Percentiles rank a stretch among this genome's conserved stretches.
Evolutionary conservation across 768 basidiomycete species (phyloP).

Genomic region (Calocybe cyanea): DNA sequence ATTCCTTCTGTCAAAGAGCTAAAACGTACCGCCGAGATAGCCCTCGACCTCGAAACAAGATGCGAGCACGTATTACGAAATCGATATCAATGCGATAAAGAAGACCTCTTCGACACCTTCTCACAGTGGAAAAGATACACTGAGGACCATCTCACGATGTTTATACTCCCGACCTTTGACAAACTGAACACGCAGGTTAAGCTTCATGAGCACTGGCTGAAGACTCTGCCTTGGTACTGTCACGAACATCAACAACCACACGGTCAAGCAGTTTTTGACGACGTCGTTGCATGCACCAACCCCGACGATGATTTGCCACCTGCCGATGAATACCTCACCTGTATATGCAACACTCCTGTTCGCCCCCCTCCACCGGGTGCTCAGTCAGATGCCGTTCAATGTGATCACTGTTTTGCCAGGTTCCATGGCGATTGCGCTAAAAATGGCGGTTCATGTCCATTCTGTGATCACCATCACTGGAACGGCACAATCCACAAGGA

Average conservation of each 20-base stretch:
- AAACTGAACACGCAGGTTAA: slow-evolving; percentile 66
- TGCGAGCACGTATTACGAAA: slow-evolving; percentile 73
- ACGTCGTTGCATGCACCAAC: slow-evolving; percentile 70
- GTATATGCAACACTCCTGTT: slow-evolving; percentile 75
- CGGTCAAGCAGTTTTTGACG: slow-evolving; percentile 61
- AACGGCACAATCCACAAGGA: slow-evolving; percentile 81
- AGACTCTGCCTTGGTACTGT: slow-evolving; percentile 78
- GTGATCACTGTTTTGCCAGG: slow-evolving; percentile 83
- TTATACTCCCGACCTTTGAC: slow-evolving; percentile 69
- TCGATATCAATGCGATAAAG: slow-evolving; percentile 50
- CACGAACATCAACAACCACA: slow-evolving; percentile 62
- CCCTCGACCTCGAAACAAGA: slow-evolving; percentile 70
- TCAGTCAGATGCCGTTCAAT: slow-evolving; percentile 82
- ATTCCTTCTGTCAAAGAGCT: slow-evolving; percentile 64
- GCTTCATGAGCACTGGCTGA: slow-evolving; percentile 67
- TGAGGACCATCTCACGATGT: slow-evolving; percentile 66
- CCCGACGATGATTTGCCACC: slow-evolving; percentile 80
- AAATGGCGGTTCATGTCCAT: slow-evolving; percentile 88
- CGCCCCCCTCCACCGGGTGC: slow-evolving; percentile 74
- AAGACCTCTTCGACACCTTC: slow-evolving; percentile 71
- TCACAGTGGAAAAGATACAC: slow-evolving; percentile 72
- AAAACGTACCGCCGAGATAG: slow-evolving; percentile 69
- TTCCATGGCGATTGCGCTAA: slow-evolving; percentile 85
- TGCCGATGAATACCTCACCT: slow-evolving; percentile 77
- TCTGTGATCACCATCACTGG: slow-evolving; percentile 91